A percentile compares a stretch with the other conserved stretches of the same genome.
Conservation (phyloP, 2,329 filamentous ascomycete genomes). For the Didymella keratinophila region DNA sequence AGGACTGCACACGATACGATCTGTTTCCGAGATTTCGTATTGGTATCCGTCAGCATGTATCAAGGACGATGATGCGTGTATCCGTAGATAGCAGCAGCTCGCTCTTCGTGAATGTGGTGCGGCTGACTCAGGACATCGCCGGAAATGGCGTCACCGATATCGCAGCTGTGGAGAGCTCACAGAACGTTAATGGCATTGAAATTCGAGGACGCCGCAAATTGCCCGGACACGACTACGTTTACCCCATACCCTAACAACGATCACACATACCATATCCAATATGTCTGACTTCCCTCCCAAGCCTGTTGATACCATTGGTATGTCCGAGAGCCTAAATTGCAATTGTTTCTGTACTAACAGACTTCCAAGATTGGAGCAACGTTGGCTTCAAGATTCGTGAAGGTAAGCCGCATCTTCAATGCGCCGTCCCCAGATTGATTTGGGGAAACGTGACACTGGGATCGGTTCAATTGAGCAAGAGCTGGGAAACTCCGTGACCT, state of each 20-base stretch:
- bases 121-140: conserved; percentile 38
- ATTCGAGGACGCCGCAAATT: conserved; percentile 11
- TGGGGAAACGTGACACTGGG: background rate
- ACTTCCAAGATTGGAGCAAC: conserved; percentile 80
- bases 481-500: no score
- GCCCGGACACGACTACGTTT: background rate
- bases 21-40: background rate
- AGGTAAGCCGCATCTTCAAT: conserved; percentile 62
- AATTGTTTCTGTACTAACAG: background rate
- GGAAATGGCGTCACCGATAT: conserved; percentile 43
- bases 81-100: conserved; percentile 7
- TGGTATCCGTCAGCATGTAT: background rate
- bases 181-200: conserved; percentile 28
- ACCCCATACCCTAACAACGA: conserved; percentile 12
- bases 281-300: conserved; percentile 68
- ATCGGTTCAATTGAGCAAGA: background rate
- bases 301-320: conserved; percentile 77
- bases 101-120: conserved; percentile 26
- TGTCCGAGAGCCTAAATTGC: conserved; percentile 24
- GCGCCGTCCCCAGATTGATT: background rate
- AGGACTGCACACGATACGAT: background rate
- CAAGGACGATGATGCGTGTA: background rate
- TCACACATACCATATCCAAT: conserved; percentile 14
- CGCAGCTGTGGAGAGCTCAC: conserved; percentile 35
- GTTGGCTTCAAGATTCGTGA: conserved; percentile 93